These are phyloP conservation scores for Inonotus obliquus DNA, from an alignment of 1,284 basidiomycete species.

Conservation along the genomic window DNA sequence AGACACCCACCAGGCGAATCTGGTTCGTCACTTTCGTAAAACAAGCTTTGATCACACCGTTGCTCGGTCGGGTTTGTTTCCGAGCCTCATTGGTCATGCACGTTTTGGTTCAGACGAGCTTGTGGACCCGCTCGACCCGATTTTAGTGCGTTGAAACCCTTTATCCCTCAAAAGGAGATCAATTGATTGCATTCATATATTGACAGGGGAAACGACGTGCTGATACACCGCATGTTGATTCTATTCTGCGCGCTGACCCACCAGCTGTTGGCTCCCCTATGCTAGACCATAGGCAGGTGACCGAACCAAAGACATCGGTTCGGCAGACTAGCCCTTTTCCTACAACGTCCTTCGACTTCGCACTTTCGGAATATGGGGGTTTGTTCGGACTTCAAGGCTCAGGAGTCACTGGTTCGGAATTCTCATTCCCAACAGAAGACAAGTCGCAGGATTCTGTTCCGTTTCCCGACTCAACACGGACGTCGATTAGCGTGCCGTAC, in stretches of 20 bases:
- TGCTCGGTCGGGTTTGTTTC: constrained; percentile 56
- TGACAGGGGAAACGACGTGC: constrained; percentile 58
- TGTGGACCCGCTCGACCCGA: constrained; percentile 9
- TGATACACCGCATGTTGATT: constrained; percentile 69
- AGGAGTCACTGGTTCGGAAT: constrained; percentile 9
- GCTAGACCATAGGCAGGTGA: constrained; percentile 22
- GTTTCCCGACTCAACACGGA: constrained; percentile 8
- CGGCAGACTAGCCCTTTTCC: constrained; percentile 55
- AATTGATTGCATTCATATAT: not conserved
- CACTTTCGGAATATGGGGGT: constrained; percentile 59
- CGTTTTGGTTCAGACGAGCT: constrained; percentile 10
- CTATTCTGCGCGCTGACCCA: constrained; percentile 71
- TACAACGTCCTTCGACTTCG: constrained; percentile 73
- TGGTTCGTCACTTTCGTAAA: constrained; percentile 74
- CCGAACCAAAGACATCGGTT: constrained; percentile 28
- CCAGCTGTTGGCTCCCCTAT: constrained; percentile 44
- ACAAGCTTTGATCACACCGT: constrained; percentile 92
- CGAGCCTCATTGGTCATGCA: constrained; percentile 43
- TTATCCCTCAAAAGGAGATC: not conserved
- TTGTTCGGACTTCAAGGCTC: constrained; percentile 46
- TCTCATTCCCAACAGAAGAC: constrained; percentile 11
- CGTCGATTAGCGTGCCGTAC: constrained; percentile 14
- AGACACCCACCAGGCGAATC: constrained; percentile 36
- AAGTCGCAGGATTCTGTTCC: constrained; percentile 10
- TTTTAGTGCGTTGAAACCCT: constrained; percentile 14